A percentile compares a stretch with the other conserved stretches of the same genome.
phyloP scores from a whole-genome alignment of 148 eudicot species.

The Linanthus parryae region DNA sequence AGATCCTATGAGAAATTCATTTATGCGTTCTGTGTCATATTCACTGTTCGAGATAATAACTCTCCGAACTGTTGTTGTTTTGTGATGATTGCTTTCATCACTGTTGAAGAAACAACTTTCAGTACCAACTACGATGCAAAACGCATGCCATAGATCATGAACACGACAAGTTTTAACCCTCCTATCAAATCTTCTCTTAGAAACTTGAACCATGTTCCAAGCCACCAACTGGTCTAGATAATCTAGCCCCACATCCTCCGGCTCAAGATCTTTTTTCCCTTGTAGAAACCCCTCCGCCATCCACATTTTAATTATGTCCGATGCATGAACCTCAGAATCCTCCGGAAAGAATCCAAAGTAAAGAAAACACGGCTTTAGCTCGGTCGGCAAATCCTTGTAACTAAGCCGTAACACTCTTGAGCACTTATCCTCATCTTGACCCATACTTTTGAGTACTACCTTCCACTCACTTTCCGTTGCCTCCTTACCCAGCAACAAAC shows the following conservation, averaged over 20 bases:
- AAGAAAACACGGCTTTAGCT: slow-evolving; percentile 13
- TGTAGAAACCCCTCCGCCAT: slow-evolving; percentile 11
- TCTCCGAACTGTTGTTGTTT: slow-evolving; percentile 10
- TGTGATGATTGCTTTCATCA: background rate
- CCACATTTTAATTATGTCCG: slow-evolving; percentile 9
- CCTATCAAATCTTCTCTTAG: slow-evolving; percentile 1
- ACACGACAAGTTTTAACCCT: slow-evolving; percentile 15
- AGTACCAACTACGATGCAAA: slow-evolving; percentile 5
- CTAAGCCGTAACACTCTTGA: background rate
- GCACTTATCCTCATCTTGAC: background rate
- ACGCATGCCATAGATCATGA: slow-evolving; percentile 13
- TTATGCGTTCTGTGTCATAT: background rate
- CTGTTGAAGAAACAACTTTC: slow-evolving; percentile 2
- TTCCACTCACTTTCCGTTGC: background rate
- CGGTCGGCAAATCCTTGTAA: slow-evolving; percentile 9
- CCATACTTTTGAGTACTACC: slow-evolving; percentile 1
- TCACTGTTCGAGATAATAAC: background rate
- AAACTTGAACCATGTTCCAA: slow-evolving; percentile 16
- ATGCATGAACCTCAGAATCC: slow-evolving; percentile 2
- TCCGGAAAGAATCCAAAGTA: slow-evolving; percentile 15
- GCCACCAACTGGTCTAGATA: slow-evolving; percentile 4
- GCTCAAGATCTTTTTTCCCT: background rate
- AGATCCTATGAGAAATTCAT: background rate
- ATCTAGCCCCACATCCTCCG: slow-evolving; percentile 5
- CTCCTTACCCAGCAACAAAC: background rate